These are phyloP conservation scores for Silene coronaria DNA, from an alignment of 179 eudicot species.

Conservation along the genomic window DNA sequence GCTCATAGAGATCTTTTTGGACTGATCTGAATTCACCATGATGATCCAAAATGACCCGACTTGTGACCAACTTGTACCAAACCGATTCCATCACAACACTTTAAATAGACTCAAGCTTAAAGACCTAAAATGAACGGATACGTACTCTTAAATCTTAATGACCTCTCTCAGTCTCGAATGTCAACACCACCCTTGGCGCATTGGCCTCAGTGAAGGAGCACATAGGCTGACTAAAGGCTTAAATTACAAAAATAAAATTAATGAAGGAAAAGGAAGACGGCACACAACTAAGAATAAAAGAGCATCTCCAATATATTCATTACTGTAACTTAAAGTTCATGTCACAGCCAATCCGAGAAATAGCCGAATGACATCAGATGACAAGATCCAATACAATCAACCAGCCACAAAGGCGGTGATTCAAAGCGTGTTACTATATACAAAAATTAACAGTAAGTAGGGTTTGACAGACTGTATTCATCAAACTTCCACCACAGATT, in stretches of 20 bases:
- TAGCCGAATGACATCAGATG: not conserved
- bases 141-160: too few species aligned
- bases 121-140: too few species aligned
- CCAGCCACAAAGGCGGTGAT: slow-evolving; percentile 2
- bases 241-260: too few species aligned
- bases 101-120: too few species aligned
- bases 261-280: not conserved
- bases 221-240: too few species aligned
- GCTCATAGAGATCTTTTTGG: not conserved
- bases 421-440: slow-evolving; percentile 22
- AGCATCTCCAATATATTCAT: not conserved
- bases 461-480: not conserved
- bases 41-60: too few species aligned
- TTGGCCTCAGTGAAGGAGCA: too few species aligned
- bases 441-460: slow-evolving; percentile 15
- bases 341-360: slow-evolving; percentile 5
- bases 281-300: not conserved
- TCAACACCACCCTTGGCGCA: too few species aligned
- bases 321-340: slow-evolving; percentile 12
- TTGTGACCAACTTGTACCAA: too few species aligned
- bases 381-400: not conserved
- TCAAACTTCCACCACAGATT: slow-evolving; percentile 4
- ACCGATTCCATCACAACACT: too few species aligned
- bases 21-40: too few species aligned
- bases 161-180: too few species aligned